Evolutionary conservation across 2,329 filamentous ascomycete species (phyloP), one percentile per base, ranked within the genome.

Genomic region (Botrytis byssoidea): DNA sequence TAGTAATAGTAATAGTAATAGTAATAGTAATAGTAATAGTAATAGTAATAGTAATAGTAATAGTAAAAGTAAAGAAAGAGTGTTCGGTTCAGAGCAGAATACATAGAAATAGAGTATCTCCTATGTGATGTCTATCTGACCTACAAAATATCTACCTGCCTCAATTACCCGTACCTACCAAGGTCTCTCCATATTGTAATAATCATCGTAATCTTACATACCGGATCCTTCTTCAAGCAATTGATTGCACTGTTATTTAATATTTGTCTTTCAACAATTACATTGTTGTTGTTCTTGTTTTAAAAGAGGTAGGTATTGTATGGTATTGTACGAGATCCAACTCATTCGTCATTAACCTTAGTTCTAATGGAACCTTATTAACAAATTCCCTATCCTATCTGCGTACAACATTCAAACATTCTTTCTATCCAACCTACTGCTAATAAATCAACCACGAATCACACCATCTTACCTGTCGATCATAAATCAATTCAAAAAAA

Each of bases 351-450:
- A 48, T 40, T 37, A 9, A 29, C n/a, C 51, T 57, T 29, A 57
- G 51, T 57, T 57, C 48, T 55, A n/a, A n/a, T 55, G 25, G 48
- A 55, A 55, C 48, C 48, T 57, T 55, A 55, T 55, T 55, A 29
- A 35, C 14, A 60, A 46, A 5, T 35, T 10, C 29, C 10, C 55
- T 51, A n/a, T 55, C 48, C 48, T 48, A 60, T 22, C 55, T 35
- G 46, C 25, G 51, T 51, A 57, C 66, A 55, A 69, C 66, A 64
- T 64, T 44, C 61, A 42, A n/a, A 37, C 60, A 29, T 57, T 57
- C n/a, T 57, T 55, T 64, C 25, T 44, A 37, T 29, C 37, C 35
- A 40, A n/a, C 61, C 63, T n/a, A 57, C 65, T 64, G 7, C 14
- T 35, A 60, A 44, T 46, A 25, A 44, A 44, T 35, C n/a, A n/a